Conservation (phyloP, 2,329 filamentous ascomycete genomes). For the Colletotrichum siamense region DNA sequence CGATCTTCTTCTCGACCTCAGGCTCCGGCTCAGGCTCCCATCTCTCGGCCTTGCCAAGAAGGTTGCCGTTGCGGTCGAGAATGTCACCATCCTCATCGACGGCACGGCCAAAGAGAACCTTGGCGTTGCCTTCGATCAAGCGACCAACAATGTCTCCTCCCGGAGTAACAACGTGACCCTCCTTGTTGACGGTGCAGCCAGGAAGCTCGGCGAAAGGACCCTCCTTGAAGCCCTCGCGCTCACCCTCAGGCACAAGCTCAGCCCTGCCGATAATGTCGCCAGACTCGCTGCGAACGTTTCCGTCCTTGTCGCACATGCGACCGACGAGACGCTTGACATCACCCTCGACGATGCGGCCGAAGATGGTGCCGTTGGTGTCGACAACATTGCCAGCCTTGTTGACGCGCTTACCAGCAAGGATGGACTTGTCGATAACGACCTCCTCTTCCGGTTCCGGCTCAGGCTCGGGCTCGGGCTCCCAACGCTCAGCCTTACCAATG, state of each 20-base stretch:
- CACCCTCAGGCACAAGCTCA: conserved; percentile 71
- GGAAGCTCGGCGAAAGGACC: conserved; percentile 73
- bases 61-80: conserved; percentile 74
- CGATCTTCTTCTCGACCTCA: conserved; percentile 56
- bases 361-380: conserved; percentile 59
- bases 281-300: conserved; percentile 75
- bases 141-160: conserved; percentile 76
- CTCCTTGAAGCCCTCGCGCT: conserved; percentile 67
- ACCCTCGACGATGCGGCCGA: conserved; percentile 72
- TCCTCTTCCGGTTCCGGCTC: conserved; percentile 53
- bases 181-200: conserved; percentile 70
- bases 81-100: conserved; percentile 87
- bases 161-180: conserved; percentile 70
- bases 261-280: conserved; percentile 73
- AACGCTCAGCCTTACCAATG: conserved; percentile 72
- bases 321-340: conserved; percentile 68
- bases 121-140: conserved; percentile 73
- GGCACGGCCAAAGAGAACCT: conserved; percentile 72
- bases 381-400: conserved; percentile 73
- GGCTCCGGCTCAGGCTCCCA: conserved; percentile 54
- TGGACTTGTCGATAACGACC: conserved; percentile 60
- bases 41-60: conserved; percentile 62
- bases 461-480: conserved; percentile 61
- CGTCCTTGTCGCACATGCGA: conserved; percentile 74
- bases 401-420: conserved; percentile 72